These are phyloP conservation scores for Pythium apleroticum DNA, from an alignment of 352 stramenopile species.

Conservation along the genomic window DNA sequence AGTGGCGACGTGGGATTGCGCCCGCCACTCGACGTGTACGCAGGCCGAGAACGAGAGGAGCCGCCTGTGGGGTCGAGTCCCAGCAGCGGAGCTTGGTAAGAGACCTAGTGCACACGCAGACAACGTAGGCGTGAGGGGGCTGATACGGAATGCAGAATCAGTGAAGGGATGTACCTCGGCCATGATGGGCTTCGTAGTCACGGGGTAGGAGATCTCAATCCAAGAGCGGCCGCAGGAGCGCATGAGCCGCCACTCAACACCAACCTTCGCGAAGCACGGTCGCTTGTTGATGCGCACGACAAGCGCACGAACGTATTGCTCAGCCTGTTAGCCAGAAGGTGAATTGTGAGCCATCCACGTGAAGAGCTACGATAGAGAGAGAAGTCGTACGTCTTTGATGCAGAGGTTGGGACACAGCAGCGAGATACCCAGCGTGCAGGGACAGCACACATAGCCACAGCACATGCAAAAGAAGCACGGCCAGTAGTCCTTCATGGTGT, in stretches of 20 bases:
- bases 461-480: slow-evolving; percentile 72
- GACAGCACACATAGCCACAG: slow-evolving; percentile 65
- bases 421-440: slow-evolving; percentile 64
- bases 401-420: slow-evolving; percentile 72
- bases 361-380: background rate
- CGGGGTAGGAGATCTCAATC: slow-evolving; percentile 69
- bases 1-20: slow-evolving; percentile 18
- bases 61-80: slow-evolving; percentile 6
- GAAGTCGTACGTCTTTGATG: slow-evolving; percentile 59
- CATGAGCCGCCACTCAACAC: slow-evolving; percentile 61
- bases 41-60: background rate
- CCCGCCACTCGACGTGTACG: slow-evolving; percentile 14
- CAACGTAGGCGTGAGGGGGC: background rate
- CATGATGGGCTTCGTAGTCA: slow-evolving; percentile 32
- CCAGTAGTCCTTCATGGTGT: slow-evolving; percentile 83
- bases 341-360: background rate
- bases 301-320: slow-evolving; percentile 67
- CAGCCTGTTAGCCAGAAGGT: slow-evolving; percentile 35
- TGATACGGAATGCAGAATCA: background rate
- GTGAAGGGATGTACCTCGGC: slow-evolving; percentile 5
- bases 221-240: slow-evolving; percentile 60
- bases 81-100: slow-evolving; percentile 19
- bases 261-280: slow-evolving; percentile 51
- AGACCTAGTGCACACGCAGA: background rate
- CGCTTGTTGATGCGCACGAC: slow-evolving; percentile 61